These are phyloP conservation scores for Colletotrichum chrysophilum DNA, from an alignment of 2,329 filamentous ascomycete species.

Conservation along the genomic window DNA sequence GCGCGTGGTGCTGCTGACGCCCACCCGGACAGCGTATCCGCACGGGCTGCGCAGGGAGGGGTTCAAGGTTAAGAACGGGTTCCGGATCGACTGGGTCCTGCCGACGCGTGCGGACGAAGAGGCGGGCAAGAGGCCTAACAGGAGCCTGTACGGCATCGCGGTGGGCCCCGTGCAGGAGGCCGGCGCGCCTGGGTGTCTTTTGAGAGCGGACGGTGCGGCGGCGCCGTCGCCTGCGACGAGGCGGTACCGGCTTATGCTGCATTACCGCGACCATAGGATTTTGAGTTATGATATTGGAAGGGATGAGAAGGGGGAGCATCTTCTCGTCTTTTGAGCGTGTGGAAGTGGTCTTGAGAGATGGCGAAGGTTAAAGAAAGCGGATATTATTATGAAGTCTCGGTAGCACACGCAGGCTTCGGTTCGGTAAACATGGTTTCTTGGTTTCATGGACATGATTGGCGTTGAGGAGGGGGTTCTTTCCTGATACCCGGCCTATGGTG, in stretches of 20 bases:
- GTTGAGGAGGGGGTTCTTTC: not conserved
- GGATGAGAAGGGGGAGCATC: constrained; percentile 33
- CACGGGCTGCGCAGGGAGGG: not conserved
- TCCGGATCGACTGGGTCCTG: constrained; percentile 60
- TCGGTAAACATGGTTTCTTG: not conserved
- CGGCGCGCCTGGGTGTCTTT: constrained; percentile 24
- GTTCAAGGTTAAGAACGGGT: constrained; percentile 41
- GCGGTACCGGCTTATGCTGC: constrained; percentile 72
- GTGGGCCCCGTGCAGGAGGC: constrained; percentile 65
- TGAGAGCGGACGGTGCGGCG: constrained; percentile 23
- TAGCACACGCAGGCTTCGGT: not conserved
- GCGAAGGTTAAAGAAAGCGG: not conserved
- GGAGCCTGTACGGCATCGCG: constrained; percentile 70
- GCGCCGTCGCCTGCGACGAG: constrained; percentile 36
- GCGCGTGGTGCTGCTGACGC: constrained; percentile 67
- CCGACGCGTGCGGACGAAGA: constrained; percentile 54
- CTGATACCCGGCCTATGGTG: constrained; percentile 12
- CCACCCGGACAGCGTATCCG: constrained; percentile 31
- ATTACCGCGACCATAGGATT: constrained; percentile 74
- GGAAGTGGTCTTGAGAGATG: no score
- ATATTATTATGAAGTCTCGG: not conserved
- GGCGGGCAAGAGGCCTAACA: constrained; percentile 44
- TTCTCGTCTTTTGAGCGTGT: constrained; percentile 5
- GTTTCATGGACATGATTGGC: not conserved
- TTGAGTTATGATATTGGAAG: constrained; percentile 71